phyloP scores from a whole-genome alignment of 257 asterid species.

The Datura wrightii region DNA sequence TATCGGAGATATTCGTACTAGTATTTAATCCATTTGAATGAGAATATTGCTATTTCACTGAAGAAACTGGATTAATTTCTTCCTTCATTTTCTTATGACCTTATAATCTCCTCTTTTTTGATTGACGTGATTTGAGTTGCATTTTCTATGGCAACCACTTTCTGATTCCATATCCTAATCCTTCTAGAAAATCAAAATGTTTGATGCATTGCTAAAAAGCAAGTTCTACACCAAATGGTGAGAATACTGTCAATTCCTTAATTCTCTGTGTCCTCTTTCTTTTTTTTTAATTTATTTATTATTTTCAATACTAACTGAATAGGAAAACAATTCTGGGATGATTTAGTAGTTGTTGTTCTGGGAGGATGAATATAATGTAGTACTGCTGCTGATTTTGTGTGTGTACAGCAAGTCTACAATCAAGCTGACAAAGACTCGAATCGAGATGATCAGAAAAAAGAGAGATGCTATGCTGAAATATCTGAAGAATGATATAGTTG shows the following conservation, averaged over 20 bases:
- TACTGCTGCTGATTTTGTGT: neutral
- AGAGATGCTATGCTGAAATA: slow-evolving; percentile 76
- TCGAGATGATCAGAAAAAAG: slow-evolving; percentile 70
- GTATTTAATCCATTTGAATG: neutral
- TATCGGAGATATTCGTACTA: too few relatives aligned
- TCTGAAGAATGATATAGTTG: slow-evolving; percentile 74
- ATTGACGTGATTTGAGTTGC: neutral
- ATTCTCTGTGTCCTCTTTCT: neutral
- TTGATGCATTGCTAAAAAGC: slow-evolving; percentile 66
- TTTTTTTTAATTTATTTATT: too few relatives aligned
- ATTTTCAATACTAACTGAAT: neutral
- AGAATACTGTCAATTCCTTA: too few relatives aligned
- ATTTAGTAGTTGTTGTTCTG: neutral
- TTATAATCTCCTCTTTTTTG: too few relatives aligned
- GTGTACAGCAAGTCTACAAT: slow-evolving; percentile 67
- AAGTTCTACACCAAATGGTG: slow-evolving; percentile 75
- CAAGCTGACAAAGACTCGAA: slow-evolving; percentile 60
- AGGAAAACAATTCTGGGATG: neutral
- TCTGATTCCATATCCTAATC: neutral
- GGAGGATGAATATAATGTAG: neutral
- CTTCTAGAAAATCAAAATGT: too few relatives aligned
- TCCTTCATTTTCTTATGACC: neutral
- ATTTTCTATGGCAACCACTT: neutral
- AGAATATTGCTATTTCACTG: neutral
- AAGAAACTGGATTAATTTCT: neutral